Conservation (phyloP, 2,329 filamentous ascomycete genomes). For the Verticillium albo-atrum region DNA sequence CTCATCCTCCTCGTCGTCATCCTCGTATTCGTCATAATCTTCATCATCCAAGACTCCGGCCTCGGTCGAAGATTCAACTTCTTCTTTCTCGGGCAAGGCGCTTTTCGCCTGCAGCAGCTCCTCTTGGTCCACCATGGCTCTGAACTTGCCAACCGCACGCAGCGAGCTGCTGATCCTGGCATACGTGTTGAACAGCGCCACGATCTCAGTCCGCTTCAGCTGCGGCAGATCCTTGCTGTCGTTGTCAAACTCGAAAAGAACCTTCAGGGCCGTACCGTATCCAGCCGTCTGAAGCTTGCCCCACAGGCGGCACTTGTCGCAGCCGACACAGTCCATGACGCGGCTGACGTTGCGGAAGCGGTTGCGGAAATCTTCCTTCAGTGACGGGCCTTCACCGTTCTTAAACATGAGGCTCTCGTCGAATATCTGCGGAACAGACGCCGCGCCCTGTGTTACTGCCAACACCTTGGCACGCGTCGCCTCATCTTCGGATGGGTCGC, state of each 20-base stretch:
- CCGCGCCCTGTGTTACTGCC: conserved; percentile 67
- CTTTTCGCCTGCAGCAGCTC: neutral
- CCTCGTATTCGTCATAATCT: neutral
- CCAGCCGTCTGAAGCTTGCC: conserved; percentile 94
- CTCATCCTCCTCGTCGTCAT: conserved; percentile 26
- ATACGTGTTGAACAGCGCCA: conserved; percentile 92
- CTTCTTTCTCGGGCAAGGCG: neutral
- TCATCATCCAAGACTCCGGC: neutral
- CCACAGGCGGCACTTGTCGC: conserved; percentile 97
- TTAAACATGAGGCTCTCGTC: conserved; percentile 96
- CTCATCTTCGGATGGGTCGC: conserved; percentile 73
- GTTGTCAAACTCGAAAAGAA: conserved; percentile 89
- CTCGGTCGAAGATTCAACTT: no score
- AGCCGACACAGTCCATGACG: conserved; percentile 97
- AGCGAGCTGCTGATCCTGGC: conserved; percentile 81
- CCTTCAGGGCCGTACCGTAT: conserved; percentile 91
- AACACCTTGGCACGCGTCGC: conserved; percentile 78
- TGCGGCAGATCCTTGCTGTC: conserved; percentile 58
- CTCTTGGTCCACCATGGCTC: conserved; percentile 41
- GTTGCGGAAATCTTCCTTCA: conserved; percentile 97
- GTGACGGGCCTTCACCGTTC: conserved; percentile 64
- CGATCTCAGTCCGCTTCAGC: conserved; percentile 84
- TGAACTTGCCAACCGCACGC: conserved; percentile 69
- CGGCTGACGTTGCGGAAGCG: conserved; percentile 95
- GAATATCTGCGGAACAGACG: conserved; percentile 74